Base-by-base conservation (phyloP, 2,329 filamentous ascomycete genomes). In the Neoascochyta sp. region DNA sequence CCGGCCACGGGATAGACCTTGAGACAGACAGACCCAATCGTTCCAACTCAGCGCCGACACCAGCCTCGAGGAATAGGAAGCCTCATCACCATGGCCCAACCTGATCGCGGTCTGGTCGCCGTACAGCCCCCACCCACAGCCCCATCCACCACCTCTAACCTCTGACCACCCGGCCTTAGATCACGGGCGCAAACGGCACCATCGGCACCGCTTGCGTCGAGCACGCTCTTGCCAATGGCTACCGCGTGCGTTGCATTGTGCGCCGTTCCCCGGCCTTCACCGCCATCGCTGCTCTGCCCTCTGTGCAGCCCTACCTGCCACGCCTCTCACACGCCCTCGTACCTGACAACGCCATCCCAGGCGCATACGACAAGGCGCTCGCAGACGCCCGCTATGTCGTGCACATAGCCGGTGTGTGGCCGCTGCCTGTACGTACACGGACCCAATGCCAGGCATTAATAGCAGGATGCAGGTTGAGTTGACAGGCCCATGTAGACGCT, bases 401-500 rank as follows among this genome's bases (percentile, higher is more conserved):
- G 7, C 55, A 60, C 17, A 47, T 60, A 21, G 57, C 57, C 7
- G 57, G 57, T 15, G 55, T 57, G 8, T 60, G 57, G 57, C 57
- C 57, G 5, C 26, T 48, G 12, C 55, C 50, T 4, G 52, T 49
- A 38, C 16, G 43, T 42, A n/a, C 23, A n/a, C n/a, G n/a, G n/a
- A n/a, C n/a, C n/a, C n/a, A n/a, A 16, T 26, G 4, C 13, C 16
- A 12, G 16, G 17, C 12, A n/a, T 8, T 15, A n/a, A 16, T 15
- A 15, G 18, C 7, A 11, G 18, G 10, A 11, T 18, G 9, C 22
- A 27, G 14, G 9, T 9, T 13, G n/a, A 22, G 16, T 11, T n/a
- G 13, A 16, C 18, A 19, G 17, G 22, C n/a, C 11, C 19, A n/a
- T n/a, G n/a, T n/a, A n/a, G 43, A 41, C 49, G 6, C 41, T 60